Conservation (phyloP, 306 rosid genomes). For the Gynostemma pentaphyllum region DNA sequence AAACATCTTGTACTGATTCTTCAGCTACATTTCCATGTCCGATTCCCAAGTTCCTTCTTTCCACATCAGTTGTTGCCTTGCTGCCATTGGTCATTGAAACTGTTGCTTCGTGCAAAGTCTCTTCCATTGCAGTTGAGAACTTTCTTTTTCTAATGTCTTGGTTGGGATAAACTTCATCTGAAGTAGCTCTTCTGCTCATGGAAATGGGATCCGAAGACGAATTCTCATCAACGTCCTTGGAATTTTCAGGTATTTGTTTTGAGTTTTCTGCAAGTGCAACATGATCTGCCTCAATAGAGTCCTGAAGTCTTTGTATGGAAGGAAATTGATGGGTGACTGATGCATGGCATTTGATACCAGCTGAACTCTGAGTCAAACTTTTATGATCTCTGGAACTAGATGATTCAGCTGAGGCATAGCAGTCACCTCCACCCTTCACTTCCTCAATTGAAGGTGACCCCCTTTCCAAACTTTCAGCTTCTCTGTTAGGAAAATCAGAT, state of each 20-base stretch:
- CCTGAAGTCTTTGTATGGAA: background rate
- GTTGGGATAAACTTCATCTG: background rate
- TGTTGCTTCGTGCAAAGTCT: background rate
- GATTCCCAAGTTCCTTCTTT: background rate
- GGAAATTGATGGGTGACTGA: background rate
- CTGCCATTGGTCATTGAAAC: background rate
- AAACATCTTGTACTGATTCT: background rate
- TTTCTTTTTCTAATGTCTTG: background rate
- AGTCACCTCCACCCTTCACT: slow-evolving; percentile 1
- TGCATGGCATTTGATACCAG: background rate
- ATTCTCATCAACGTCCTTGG: background rate
- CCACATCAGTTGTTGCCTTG: background rate
- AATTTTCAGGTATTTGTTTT: background rate
- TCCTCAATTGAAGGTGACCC: background rate
- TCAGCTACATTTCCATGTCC: too few relatives aligned
- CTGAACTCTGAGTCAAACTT: background rate
- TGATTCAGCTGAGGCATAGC: background rate
- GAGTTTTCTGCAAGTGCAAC: background rate
- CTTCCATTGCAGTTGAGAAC: background rate
- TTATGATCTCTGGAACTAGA: background rate
- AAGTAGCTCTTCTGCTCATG: background rate
- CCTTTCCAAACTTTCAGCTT: background rate
- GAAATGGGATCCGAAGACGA: background rate
- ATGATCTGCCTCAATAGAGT: background rate
- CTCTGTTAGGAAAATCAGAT: slow-evolving; percentile 3